These are phyloP conservation scores for Trichoderma virens DNA, from an alignment of 495 filamentous ascomycete species.

Conservation along the genomic window DNA sequence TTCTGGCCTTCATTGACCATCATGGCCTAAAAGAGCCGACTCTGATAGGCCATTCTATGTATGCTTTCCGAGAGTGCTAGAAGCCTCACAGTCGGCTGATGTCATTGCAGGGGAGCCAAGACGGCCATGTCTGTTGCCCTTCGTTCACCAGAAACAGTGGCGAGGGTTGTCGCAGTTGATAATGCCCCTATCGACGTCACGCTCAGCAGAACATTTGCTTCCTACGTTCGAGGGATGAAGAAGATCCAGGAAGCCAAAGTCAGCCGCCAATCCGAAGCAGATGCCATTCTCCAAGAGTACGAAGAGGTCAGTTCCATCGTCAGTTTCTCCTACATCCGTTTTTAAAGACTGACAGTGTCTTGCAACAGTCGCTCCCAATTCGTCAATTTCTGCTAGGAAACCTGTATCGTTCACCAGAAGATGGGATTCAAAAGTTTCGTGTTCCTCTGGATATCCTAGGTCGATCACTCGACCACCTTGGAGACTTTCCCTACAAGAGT, in stretches of 20 bases:
- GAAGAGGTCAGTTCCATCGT: constrained; percentile 47
- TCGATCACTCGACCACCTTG: constrained; percentile 53
- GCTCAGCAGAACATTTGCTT: constrained; percentile 64
- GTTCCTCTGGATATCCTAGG: constrained; percentile 49
- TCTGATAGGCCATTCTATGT: constrained; percentile 95
- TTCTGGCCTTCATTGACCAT: constrained; percentile 69
- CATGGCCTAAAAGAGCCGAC: constrained; percentile 63
- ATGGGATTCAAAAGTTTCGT: constrained; percentile 32
- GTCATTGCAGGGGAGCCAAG: constrained; percentile 74
- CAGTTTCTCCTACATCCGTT: neutral
- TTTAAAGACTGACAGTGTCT: neutral
- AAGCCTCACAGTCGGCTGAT: constrained; percentile 8
- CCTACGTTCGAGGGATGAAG: constrained; percentile 81
- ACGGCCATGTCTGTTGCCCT: constrained; percentile 85
- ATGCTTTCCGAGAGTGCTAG: constrained; percentile 18
- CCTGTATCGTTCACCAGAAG: constrained; percentile 44
- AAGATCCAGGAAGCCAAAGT: constrained; percentile 61
- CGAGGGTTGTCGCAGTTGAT: constrained; percentile 74
- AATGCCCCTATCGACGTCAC: constrained; percentile 82
- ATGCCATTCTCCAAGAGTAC: constrained; percentile 68
- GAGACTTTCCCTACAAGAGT: constrained; percentile 76
- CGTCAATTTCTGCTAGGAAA: constrained; percentile 95
- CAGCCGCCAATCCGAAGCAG: constrained; percentile 65
- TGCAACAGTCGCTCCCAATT: constrained; percentile 54
- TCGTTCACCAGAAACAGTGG: constrained; percentile 52